phyloP scores from a whole-genome alignment of 2,329 filamentous ascomycete species.

The Zymoseptoria crescenta region DNA sequence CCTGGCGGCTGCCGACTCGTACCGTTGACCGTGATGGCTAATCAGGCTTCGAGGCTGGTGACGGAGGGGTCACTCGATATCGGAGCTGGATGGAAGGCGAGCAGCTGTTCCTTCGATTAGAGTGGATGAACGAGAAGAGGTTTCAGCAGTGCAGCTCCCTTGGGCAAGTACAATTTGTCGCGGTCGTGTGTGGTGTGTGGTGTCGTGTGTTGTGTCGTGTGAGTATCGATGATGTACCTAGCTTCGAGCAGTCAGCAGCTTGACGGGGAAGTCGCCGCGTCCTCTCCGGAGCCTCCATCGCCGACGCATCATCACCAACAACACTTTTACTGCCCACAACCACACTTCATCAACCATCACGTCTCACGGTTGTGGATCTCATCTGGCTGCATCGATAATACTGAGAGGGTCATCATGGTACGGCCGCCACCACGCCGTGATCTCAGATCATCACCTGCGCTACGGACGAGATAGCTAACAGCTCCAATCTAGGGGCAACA shows the following conservation, averaged over 20 bases:
- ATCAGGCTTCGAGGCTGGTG: not conserved
- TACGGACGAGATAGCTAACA: constrained; percentile 5
- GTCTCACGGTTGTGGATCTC: not conserved
- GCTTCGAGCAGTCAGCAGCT: not conserved
- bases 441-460: not conserved
- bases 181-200: not conserved
- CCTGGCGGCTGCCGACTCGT: not conserved
- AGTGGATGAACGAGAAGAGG: not conserved
- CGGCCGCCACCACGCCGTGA: not conserved
- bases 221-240: not conserved
- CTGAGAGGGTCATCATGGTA: not conserved
- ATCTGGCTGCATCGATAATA: not conserved
- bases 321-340: not conserved
- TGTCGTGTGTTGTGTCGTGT: not conserved
- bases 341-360: not conserved
- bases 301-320: not conserved
- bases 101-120: not conserved
- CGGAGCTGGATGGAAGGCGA: not conserved
- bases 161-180: not conserved
- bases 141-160: not conserved
- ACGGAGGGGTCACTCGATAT: not conserved
- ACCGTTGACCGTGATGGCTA: not conserved
- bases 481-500: constrained; percentile 58
- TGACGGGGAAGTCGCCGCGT: not conserved
- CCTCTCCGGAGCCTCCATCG: not conserved